phyloP scores from a whole-genome alignment of 768 basidiomycete species.

The Infundibulicybe gibba region DNA sequence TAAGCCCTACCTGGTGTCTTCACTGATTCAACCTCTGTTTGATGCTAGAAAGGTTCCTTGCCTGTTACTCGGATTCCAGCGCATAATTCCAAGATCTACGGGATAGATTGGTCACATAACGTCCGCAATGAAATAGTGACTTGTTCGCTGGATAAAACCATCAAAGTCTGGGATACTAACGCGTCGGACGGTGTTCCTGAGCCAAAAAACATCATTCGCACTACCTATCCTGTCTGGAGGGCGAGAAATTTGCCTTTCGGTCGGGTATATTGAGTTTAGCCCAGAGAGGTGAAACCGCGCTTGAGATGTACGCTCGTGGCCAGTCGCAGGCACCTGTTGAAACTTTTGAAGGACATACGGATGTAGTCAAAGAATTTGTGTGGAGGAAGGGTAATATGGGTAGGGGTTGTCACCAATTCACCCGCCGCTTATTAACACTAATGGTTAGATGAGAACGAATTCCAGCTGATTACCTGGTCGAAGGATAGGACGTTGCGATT shows the following conservation, averaged over 20 bases:
- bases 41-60: slow-evolving; percentile 77
- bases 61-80: slow-evolving; percentile 74
- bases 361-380: slow-evolving; percentile 97
- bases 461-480: slow-evolving; percentile 67
- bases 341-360: slow-evolving; percentile 82
- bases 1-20: background rate
- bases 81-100: slow-evolving; percentile 92
- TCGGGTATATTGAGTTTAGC: slow-evolving; percentile 81
- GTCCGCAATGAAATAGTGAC: slow-evolving; percentile 80
- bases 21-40: background rate
- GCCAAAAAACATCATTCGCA: slow-evolving; percentile 56
- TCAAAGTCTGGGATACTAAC: slow-evolving; percentile 81
- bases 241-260: slow-evolving; percentile 93
- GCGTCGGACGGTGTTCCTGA: slow-evolving; percentile 15
- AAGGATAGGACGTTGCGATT: slow-evolving; percentile 90
- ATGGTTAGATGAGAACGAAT: slow-evolving; percentile 32
- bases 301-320: slow-evolving; percentile 76
- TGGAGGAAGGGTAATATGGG: slow-evolving; percentile 68
- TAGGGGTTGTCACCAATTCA: slow-evolving; percentile 32
- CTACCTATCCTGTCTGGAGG: slow-evolving; percentile 91
- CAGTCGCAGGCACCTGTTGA: slow-evolving; percentile 51
- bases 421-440: background rate
- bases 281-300: slow-evolving; percentile 77
- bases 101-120: slow-evolving; percentile 92
- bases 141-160: slow-evolving; percentile 91